Percentiles rank a stretch among this genome's conserved stretches.
These are phyloP conservation scores for Oryza glumipatula DNA, from an alignment of 176 grass and related monocot species.

Conservation along the genomic window DNA sequence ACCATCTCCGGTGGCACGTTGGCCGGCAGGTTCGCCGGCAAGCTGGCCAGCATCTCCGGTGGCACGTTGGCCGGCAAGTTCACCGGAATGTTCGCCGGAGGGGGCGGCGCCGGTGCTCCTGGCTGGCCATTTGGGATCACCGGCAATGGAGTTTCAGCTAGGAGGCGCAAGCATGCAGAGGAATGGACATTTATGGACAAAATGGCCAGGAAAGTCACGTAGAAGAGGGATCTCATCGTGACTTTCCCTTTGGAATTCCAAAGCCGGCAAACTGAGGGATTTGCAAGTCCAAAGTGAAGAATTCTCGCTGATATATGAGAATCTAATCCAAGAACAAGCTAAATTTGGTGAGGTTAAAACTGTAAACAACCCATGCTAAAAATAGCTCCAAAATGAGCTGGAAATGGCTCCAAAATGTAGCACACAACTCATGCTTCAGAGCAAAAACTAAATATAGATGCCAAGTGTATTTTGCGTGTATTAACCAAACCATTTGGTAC, in stretches of 20 bases:
- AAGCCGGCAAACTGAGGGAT: conserved; percentile 13
- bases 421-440: not conserved
- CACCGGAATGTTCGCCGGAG: not conserved
- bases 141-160: not conserved
- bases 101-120: not conserved
- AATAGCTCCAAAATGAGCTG: not conserved
- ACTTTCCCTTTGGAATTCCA: conserved; percentile 32
- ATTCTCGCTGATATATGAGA: not conserved
- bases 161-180: conserved; percentile 11
- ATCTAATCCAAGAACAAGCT: conserved; percentile 6
- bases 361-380: not conserved
- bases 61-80: not conserved
- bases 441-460: conserved; percentile 31
- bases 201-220: conserved; percentile 45
- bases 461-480: not conserved
- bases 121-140: conserved; percentile 9
- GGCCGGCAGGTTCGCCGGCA: conserved; percentile 18
- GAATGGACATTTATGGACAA: conserved; percentile 5
- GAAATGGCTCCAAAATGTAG: conserved; percentile 29
- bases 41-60: not conserved
- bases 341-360: conserved; percentile 18
- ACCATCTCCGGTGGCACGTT: conserved; percentile 15
- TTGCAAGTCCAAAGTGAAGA: conserved; percentile 25
- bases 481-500: not conserved
- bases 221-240: conserved; percentile 38